A percentile compares a stretch with the other conserved stretches of the same genome.
phyloP scores from a whole-genome alignment of 129 eudicot species.

The Daucus carota region DH1_v3.0 NC_030384.2:25002001-25002500 shows the following conservation, averaged over 20 bases:
- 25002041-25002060: not conserved
- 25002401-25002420: conserved; percentile 81
- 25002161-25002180: conserved; percentile 8
- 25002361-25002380: conserved; percentile 64
- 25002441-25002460: conserved; percentile 77
- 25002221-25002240: conserved; percentile 52
- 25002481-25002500: conserved; percentile 55
- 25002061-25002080: not conserved
- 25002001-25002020: conserved; percentile 2
- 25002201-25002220: conserved; percentile 17
- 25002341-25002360: conserved; percentile 60
- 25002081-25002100: not conserved
- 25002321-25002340: conserved; percentile 71
- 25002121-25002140: not conserved
- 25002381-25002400: conserved; percentile 68
- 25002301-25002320: conserved; percentile 49
- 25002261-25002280: conserved; percentile 53
- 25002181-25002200: not conserved
- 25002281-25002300: conserved; percentile 64
- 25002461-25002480: conserved; percentile 67
- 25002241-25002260: conserved; percentile 32
- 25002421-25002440: conserved; percentile 82
- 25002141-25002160: not conserved
- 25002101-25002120: not conserved
- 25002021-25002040: not conserved